Conservation (phyloP, 768 basidiomycete species). For the Mycena crocata region DNA sequence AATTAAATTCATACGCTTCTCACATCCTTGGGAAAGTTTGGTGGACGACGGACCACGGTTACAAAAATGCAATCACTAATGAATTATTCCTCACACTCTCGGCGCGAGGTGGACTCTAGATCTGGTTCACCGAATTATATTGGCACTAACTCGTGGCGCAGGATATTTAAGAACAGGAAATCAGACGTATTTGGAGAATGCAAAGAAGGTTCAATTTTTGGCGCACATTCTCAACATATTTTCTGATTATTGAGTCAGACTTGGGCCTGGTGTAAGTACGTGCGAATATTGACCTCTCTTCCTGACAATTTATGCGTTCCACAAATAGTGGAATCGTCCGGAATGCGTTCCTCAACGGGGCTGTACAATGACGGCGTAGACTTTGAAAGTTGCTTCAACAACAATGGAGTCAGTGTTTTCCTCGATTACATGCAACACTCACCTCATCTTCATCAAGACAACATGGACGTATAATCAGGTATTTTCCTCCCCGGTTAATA, state of each 20-base stretch:
- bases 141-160: slow-evolving; percentile 41
- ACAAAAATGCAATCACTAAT: slow-evolving; percentile 58
- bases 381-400: slow-evolving; percentile 14
- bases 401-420: slow-evolving; percentile 4
- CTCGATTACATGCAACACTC: neutral
- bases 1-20: neutral
- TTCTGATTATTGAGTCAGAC: neutral
- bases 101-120: slow-evolving; percentile 3
- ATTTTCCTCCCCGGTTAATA: neutral
- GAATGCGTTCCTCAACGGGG: slow-evolving; percentile 17
- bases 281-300: neutral
- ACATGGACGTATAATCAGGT: slow-evolving; percentile 58
- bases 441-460: slow-evolving; percentile 37
- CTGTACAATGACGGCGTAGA: slow-evolving; percentile 19
- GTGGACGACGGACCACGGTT: slow-evolving; percentile 52
- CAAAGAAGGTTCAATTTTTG: slow-evolving; percentile 39
- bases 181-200: slow-evolving; percentile 48
- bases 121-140: neutral
- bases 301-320: neutral
- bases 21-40: slow-evolving; percentile 40
- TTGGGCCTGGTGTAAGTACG: slow-evolving; percentile 21
- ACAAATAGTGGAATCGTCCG: slow-evolving; percentile 29
- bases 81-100: slow-evolving; percentile 46
- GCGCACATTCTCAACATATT: neutral
- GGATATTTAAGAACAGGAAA: slow-evolving; percentile 46